Percentiles rank a stretch among this genome's conserved stretches.
These are phyloP conservation scores for Alternaria gaisen DNA, from an alignment of 2,329 filamentous ascomycete species.

Conservation along the genomic window DNA sequence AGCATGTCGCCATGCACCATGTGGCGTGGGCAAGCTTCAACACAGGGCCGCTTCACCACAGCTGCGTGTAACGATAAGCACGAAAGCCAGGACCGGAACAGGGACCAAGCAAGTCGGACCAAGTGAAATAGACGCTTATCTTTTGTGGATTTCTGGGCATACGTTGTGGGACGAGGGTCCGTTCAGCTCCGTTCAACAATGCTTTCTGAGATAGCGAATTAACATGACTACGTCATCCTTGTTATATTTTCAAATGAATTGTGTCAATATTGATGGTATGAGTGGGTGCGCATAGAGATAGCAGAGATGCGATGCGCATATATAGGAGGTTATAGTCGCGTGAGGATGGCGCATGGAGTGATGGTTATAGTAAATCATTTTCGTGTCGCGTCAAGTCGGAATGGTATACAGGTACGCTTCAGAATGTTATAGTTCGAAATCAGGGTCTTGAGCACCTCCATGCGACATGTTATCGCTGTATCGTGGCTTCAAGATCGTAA, in stretches of 20 bases:
- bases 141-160: slow-evolving; percentile 15
- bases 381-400: neutral
- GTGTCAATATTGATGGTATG: slow-evolving; percentile 5
- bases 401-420: neutral
- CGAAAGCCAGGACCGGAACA: slow-evolving; percentile 4
- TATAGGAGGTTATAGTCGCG: neutral
- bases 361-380: neutral
- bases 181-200: slow-evolving; percentile 10
- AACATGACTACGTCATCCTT: slow-evolving; percentile 7
- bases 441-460: neutral
- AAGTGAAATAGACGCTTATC: slow-evolving; percentile 17
- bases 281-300: slow-evolving; percentile 3
- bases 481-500: neutral
- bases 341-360: neutral
- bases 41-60: slow-evolving; percentile 2
- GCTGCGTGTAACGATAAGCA: slow-evolving; percentile 3
- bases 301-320: slow-evolving; percentile 5
- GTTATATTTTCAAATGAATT: neutral
- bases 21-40: slow-evolving; percentile 9
- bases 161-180: slow-evolving; percentile 12
- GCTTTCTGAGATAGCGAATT: slow-evolving; percentile 8
- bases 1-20: neutral
- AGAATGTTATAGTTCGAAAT: neutral
- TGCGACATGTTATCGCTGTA: slow-evolving; percentile 1
- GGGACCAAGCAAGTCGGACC: slow-evolving; percentile 8